These are phyloP conservation scores for Musa beccarii DNA, from an alignment of 176 grass and related monocot species.

Conservation along the genomic window DNA sequence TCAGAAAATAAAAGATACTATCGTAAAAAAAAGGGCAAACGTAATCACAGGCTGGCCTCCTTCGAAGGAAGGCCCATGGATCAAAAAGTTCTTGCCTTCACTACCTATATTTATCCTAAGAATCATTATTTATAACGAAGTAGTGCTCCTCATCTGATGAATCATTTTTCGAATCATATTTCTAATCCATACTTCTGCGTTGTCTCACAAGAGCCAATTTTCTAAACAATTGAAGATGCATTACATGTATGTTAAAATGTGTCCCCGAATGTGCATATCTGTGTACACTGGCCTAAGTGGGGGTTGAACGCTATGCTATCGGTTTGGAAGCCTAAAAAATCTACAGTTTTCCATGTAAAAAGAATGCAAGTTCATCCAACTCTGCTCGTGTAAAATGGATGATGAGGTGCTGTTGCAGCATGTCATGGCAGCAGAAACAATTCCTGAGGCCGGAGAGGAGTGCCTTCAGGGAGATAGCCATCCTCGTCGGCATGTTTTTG, in stretches of 20 bases:
- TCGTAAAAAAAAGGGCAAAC: no score
- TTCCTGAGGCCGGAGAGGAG: conserved; percentile 10
- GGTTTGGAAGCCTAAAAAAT: not conserved
- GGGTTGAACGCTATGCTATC: not conserved
- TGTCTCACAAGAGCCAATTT: not conserved
- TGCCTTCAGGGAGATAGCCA: conserved; percentile 35
- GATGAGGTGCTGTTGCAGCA: no score
- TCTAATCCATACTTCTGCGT: not conserved
- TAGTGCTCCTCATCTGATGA: no score
- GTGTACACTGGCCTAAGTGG: not conserved
- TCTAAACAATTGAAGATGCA: conserved; percentile 11
- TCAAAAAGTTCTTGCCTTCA: no score
- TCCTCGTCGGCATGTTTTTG: conserved; percentile 57
- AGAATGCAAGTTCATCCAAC: not conserved
- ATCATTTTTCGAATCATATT: no score
- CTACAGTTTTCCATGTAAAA: conserved; percentile 3
- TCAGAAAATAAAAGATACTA: no score
- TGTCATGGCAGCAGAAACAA: not conserved
- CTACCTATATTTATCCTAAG: no score
- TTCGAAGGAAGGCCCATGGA: no score
- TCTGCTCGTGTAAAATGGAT: not conserved
- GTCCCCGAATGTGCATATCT: conserved; percentile 9
- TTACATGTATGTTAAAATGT: conserved; percentile 29
- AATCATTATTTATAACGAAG: no score
- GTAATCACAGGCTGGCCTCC: no score